Conservation (phyloP, 2,329 filamentous ascomycete genomes). For the Cryphonectria naterciae region DNA sequence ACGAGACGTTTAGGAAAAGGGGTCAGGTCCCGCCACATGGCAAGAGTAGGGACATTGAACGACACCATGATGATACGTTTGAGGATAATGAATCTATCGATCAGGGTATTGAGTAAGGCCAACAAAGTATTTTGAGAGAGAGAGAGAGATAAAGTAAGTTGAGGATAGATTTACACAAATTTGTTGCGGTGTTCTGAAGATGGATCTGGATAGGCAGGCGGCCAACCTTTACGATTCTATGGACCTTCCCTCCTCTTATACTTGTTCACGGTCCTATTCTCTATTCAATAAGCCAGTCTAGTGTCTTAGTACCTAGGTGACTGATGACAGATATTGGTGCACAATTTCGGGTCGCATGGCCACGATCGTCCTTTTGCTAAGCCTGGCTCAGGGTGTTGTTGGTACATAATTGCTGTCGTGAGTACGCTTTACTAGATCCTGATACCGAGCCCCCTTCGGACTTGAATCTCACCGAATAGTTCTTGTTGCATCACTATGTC, state of each 20-base stretch:
- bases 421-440: neutral
- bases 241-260: neutral
- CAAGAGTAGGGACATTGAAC: conserved; percentile 20
- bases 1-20: conserved; percentile 25
- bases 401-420: neutral
- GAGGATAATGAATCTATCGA: too few species aligned
- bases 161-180: neutral
- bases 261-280: neutral
- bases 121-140: neutral
- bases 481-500: neutral
- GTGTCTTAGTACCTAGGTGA: neutral
- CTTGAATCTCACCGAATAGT: neutral
- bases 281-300: neutral
- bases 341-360: neutral
- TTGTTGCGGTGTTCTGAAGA: neutral
- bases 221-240: neutral
- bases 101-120: neutral
- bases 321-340: neutral
- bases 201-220: neutral
- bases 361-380: neutral
- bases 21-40: conserved; percentile 28
- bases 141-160: neutral
- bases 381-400: neutral
- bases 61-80: conserved; percentile 19
- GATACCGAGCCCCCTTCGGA: neutral